phyloP scores from a whole-genome alignment of 2,329 filamentous ascomycete genomes.

The Hypoxylon sp. region DNA sequence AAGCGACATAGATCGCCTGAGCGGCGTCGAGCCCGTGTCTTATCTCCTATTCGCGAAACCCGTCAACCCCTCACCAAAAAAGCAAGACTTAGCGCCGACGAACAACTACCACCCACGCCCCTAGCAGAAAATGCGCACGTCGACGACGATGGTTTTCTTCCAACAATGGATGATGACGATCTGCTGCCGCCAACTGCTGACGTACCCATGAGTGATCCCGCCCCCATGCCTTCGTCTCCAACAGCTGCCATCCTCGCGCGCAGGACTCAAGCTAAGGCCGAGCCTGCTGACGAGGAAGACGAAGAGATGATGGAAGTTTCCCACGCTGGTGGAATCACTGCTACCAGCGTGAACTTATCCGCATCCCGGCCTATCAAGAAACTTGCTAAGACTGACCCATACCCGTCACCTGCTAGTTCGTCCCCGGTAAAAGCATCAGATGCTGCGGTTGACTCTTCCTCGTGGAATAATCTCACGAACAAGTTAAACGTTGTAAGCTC shows the following conservation, averaged over 20 bases:
- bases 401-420: constrained; percentile 79
- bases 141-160: constrained; percentile 68
- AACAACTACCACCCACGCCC: constrained; percentile 60
- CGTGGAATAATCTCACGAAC: constrained; percentile 89
- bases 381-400: constrained; percentile 73
- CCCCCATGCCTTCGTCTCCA: constrained; percentile 80
- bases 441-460: constrained; percentile 77
- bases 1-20: constrained; percentile 78
- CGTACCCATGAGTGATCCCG: constrained; percentile 85
- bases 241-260: constrained; percentile 81
- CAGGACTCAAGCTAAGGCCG: constrained; percentile 67
- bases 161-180: constrained; percentile 73
- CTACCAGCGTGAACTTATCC: constrained; percentile 83
- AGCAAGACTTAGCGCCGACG: constrained; percentile 66
- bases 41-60: constrained; percentile 76
- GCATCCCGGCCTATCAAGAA: constrained; percentile 84
- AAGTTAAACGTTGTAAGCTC: constrained; percentile 88
- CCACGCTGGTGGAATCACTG: constrained; percentile 75
- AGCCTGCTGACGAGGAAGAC: constrained; percentile 71
- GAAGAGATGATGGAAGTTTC: constrained; percentile 91
- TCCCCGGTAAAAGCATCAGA: constrained; percentile 75
- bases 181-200: constrained; percentile 54
- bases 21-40: constrained; percentile 80
- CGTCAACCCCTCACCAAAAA: constrained; percentile 68
- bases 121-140: constrained; percentile 64